A percentile compares a stretch with the other conserved stretches of the same genome.
These are phyloP conservation scores for Sophora flavescens DNA, from an alignment of 306 rosid genomes.

Conservation along the genomic window DNA sequence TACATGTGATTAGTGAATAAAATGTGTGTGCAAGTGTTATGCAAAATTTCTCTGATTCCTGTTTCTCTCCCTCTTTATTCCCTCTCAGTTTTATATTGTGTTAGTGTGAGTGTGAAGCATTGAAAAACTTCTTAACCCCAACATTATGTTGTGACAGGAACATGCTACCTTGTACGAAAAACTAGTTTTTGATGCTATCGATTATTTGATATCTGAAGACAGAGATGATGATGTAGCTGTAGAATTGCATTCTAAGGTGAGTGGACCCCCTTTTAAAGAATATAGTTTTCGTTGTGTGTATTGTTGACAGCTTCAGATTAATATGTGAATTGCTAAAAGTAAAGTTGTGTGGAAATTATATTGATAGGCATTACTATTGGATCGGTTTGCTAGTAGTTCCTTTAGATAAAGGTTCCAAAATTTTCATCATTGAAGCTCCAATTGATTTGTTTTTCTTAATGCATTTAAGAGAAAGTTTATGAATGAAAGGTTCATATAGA, in stretches of 20 bases:
- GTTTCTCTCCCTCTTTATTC: too few relatives aligned
- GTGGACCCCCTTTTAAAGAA: conserved; percentile 16
- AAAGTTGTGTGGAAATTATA: not conserved
- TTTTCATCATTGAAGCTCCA: not conserved
- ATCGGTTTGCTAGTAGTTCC: conserved; percentile 10
- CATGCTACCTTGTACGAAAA: conserved; percentile 86
- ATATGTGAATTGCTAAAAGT: not conserved
- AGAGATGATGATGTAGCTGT: conserved; percentile 82
- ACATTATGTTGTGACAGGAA: conserved; percentile 62
- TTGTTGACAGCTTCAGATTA: conserved; percentile 16
- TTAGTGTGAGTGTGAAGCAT: too few relatives aligned
- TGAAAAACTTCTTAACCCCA: too few relatives aligned
- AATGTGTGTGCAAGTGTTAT: too few relatives aligned
- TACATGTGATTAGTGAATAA: too few relatives aligned
- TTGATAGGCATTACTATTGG: conserved; percentile 4
- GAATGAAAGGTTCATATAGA: not conserved
- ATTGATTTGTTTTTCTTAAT: not conserved
- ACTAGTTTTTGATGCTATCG: conserved; percentile 67
- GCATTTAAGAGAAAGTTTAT: conserved; percentile 18
- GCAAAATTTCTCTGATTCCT: too few relatives aligned
- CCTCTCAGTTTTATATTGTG: too few relatives aligned
- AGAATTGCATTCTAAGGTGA: conserved; percentile 72
- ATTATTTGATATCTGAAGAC: conserved; percentile 64
- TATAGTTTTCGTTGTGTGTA: not conserved
- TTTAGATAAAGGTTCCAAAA: conserved; percentile 24